These are phyloP conservation scores for Neopestalotiopsis clavispora DNA, from an alignment of 2,329 filamentous ascomycete genomes.

Conservation along the genomic window DNA sequence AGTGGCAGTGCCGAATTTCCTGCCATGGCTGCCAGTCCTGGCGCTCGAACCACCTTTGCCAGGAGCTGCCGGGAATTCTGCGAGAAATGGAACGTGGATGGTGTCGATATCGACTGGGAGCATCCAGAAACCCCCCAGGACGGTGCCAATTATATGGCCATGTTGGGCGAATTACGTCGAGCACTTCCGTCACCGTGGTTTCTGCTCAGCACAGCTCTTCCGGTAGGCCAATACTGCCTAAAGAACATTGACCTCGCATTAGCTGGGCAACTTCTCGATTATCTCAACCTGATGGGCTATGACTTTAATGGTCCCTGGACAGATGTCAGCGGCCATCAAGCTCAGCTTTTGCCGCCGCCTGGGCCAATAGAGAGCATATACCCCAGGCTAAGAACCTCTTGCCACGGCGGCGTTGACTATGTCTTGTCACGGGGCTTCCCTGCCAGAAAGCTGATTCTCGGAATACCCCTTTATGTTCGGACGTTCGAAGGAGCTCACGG, in stretches of 20 bases:
- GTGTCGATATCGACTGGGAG: conserved; percentile 74
- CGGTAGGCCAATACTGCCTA: conserved; percentile 66
- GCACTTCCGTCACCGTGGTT: conserved; percentile 60
- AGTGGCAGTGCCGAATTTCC: conserved; percentile 67
- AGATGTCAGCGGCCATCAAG: conserved; percentile 64
- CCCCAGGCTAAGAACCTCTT: conserved; percentile 45
- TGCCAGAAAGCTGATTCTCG: conserved; percentile 63
- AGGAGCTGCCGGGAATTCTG: conserved; percentile 58
- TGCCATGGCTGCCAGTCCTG: conserved; percentile 53
- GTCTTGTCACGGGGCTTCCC: conserved; percentile 59
- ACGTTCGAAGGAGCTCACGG: conserved; percentile 60
- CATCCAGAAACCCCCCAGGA: conserved; percentile 59
- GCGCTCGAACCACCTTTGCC: conserved; percentile 58
- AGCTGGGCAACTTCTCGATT: conserved; percentile 59
- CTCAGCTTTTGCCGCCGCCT: conserved; percentile 58
- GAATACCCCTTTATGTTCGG: conserved; percentile 67
- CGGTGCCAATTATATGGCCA: conserved; percentile 61
- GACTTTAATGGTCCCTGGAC: conserved; percentile 71
- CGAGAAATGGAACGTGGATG: conserved; percentile 63
- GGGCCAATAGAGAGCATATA: conserved; percentile 26
- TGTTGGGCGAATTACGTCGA: conserved; percentile 60
- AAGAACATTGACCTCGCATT: conserved; percentile 61
- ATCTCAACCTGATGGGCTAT: conserved; percentile 72
- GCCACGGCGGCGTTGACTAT: conserved; percentile 61
- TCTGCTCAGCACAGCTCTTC: conserved; percentile 65